Conservation (phyloP, 2,329 filamentous ascomycete genomes). For the Fusarium chuoi region DNA sequence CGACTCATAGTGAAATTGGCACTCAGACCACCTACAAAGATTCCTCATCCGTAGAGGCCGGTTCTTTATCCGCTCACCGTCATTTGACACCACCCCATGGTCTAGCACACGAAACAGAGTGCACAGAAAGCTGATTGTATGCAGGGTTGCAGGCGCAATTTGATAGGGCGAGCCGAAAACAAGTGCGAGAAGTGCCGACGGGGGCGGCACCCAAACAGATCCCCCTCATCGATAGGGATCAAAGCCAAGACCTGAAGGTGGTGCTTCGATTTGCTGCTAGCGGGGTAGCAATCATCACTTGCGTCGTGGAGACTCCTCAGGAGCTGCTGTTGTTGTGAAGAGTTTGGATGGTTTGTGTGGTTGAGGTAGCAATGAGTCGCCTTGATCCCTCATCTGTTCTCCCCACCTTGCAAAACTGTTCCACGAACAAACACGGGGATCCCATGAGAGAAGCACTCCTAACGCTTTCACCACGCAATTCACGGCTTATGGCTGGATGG, state of each 20-base stretch:
- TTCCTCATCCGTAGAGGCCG: constrained; percentile 12
- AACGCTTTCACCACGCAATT: neutral
- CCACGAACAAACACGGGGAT: neutral
- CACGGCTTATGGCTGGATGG: constrained; percentile 14
- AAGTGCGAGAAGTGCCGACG: constrained; percentile 40
- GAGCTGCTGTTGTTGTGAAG: neutral
- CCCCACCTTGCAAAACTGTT: neutral
- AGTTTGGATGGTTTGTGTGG: neutral
- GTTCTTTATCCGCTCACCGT: constrained; percentile 38
- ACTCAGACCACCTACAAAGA: neutral
- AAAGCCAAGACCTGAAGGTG: constrained; percentile 27
- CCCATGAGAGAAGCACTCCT: neutral
- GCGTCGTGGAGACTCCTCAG: constrained; percentile 7
- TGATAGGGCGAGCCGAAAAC: constrained; percentile 30
- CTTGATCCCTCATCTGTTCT: neutral
- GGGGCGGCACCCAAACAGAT: constrained; percentile 35
- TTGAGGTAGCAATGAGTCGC: neutral
- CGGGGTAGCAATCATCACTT: constrained; percentile 22
- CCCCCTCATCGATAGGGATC: constrained; percentile 26
- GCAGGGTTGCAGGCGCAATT: constrained; percentile 28
- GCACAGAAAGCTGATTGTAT: constrained; percentile 31
- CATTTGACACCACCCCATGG: constrained; percentile 37
- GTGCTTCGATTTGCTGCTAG: constrained; percentile 31
- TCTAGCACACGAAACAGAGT: constrained; percentile 23
- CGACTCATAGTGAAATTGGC: neutral